Evolutionary conservation across 805 yeast species (phyloP), one percentile per base, ranked within the genome.

Genomic region (Debaryomyces maramus): DNA sequence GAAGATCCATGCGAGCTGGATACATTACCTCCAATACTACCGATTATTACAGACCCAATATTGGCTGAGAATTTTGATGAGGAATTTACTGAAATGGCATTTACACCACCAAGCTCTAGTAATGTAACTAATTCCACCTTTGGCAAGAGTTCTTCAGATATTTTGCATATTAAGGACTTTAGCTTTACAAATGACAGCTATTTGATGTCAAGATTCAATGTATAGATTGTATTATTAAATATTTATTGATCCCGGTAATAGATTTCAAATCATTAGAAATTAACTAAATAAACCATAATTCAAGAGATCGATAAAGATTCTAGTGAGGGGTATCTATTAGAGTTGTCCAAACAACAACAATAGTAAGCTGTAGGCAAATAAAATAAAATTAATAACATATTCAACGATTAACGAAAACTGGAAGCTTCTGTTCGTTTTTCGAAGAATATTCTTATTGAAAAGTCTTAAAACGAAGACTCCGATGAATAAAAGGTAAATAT

Each of bases 51-150:
- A 6, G 71, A 70, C 39, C 73, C 75, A 0, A 56, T 65, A 1
- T 56, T 70, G 46, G 75, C 75, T 3, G 75, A 70, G 40, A 70
- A 70, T 48, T 70, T 70, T 40, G 70, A 70, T 40, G 53, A 52
- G 29, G 72, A 70, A 47, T 70, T 70, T 44, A 70, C 75, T 3
- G 60, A 52, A 9, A 66, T 70, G 72, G 46, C 59, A 2, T 56
- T 66, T 43, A 62, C 67, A 3, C 71, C 71, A 15, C 63, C 60
- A 34, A 40, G 11, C 9, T 11, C 10, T 29, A 19, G 27, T 14
- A 18, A 33, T 6, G 14, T 7, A 11, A 22, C 22, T 9, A 20
- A 43, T 45, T 10, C 13, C 17, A 43, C 23, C 18, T 34, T 36
- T 34, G 49, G 30, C 28, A 44, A 46, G 22, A 28, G 19, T 4